These are phyloP conservation scores for Rhizopogon sp. DNA, from an alignment of 768 basidiomycete genomes.

Conservation along the genomic window DNA sequence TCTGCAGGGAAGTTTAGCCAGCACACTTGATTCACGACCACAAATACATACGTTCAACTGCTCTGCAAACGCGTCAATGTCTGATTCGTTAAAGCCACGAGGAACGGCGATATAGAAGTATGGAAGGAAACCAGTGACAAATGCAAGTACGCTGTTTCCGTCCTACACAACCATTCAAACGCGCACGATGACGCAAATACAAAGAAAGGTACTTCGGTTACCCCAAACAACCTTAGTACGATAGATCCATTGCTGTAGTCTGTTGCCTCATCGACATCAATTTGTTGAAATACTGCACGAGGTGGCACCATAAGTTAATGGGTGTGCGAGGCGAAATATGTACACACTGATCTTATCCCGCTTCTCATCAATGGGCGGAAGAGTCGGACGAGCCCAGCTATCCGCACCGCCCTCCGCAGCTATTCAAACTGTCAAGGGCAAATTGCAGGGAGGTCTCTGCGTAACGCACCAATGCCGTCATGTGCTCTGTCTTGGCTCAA, in stretches of 20 bases:
- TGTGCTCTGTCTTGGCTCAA: slow-evolving; percentile 46
- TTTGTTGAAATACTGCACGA: slow-evolving; percentile 85
- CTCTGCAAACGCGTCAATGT: slow-evolving; percentile 57
- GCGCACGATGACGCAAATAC: neutral
- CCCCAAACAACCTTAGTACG: slow-evolving; percentile 76
- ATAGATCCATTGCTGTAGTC: slow-evolving; percentile 38
- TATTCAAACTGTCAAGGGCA: slow-evolving; percentile 17
- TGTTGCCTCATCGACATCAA: slow-evolving; percentile 77
- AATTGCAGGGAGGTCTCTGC: neutral
- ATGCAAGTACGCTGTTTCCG: slow-evolving; percentile 86
- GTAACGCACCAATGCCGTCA: slow-evolving; percentile 37
- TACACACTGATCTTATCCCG: slow-evolving; percentile 64
- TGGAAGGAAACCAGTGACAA: slow-evolving; percentile 78
- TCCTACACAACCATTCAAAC: slow-evolving; percentile 34
- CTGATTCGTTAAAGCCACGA: slow-evolving; percentile 69
- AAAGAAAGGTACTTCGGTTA: slow-evolving; percentile 61
- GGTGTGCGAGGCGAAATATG: neutral
- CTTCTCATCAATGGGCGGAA: slow-evolving; percentile 51
- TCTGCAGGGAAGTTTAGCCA: slow-evolving; percentile 8
- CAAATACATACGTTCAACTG: slow-evolving; percentile 66
- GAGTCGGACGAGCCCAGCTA: slow-evolving; percentile 62
- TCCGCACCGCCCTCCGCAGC: slow-evolving; percentile 77
- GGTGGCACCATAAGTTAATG: neutral
- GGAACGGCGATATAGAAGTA: slow-evolving; percentile 93
- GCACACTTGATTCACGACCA: neutral